Base-by-base conservation (phyloP, 106 monocot species). In the Alisma plantagoaquatica region DNA sequence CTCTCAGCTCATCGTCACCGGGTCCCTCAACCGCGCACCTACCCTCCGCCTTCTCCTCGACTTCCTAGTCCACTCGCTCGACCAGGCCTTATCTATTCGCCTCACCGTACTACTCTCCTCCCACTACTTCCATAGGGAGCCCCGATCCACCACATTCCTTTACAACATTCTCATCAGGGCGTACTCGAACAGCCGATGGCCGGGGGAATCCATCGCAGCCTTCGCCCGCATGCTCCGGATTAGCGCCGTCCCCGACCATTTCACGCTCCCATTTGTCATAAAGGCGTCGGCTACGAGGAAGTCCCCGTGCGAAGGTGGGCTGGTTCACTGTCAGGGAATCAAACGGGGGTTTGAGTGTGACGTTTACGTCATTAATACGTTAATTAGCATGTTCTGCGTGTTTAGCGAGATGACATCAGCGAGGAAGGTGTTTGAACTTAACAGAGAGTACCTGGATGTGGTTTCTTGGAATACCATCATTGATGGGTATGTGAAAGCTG, bases 401-500 rank as follows among this genome's bases (percentile, higher is more conserved):
- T 57, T 80, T 33, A 27, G 61, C 2, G 75, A 71, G 50, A 65
- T 75, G 70, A 46, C 32, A 10, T 67, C 76, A 0, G 71, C 74
- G 23, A 47, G 41, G 47, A 77, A 57, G 33, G 25, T 90, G 12
- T 90, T 90, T 27, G 68, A 77, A 2, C 41, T 8, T 23, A 57
- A 71, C 23, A 10, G 14, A 1, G 62, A 46, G 15, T 18, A 60
- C 12, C 18, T 72, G 11, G 74, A 84, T 49, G 77, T 75, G 10
- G 84, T 90, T 11, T 80, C 90, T 2, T 84, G 80, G 76, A 90
- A 90, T 64, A 72, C 68, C 2, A 48, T 90, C 12, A 57, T 90
- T 1, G 61, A 80, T 66, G 90, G 84, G 28, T 84, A 84, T 28
- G 66, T 73, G 14, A 80, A 73, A 52, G 54, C 27, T 29, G 81